phyloP scores from a whole-genome alignment of 1,139 yeast genomes.

The Pneumocystis canis region DNA sequence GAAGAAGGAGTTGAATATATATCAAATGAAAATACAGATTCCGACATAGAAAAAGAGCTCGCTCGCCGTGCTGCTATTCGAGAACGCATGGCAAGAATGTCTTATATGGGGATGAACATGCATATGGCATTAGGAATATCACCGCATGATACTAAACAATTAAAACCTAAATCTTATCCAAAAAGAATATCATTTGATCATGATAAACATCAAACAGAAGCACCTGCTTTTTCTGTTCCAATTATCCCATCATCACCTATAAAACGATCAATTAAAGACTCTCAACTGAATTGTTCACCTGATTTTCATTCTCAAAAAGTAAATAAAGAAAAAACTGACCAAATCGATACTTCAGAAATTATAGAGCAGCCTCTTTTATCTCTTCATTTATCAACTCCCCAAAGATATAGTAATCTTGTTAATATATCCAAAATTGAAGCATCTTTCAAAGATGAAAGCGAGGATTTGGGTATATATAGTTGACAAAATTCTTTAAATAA shows the following conservation, averaged over 20 bases:
- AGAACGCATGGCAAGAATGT: slow-evolving; percentile 89
- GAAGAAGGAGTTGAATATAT: background rate
- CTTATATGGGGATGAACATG: slow-evolving; percentile 67
- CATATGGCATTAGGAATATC: slow-evolving; percentile 30
- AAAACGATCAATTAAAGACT: slow-evolving; percentile 2
- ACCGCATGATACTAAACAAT: slow-evolving; percentile 22
- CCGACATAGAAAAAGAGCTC: background rate
- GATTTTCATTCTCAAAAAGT: background rate
- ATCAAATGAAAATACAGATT: background rate
- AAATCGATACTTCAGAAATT: background rate
- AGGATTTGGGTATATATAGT: background rate
- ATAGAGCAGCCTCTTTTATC: background rate
- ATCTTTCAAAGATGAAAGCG: background rate
- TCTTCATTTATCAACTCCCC: background rate
- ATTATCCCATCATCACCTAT: slow-evolving; percentile 21
- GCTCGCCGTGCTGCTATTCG: slow-evolving; percentile 63
- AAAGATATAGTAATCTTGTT: background rate
- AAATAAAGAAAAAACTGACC: background rate
- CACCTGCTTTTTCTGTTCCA: slow-evolving; percentile 42
- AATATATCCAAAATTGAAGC: background rate
- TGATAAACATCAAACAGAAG: slow-evolving; percentile 22
- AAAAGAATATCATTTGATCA: slow-evolving; percentile 18
- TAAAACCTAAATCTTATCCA: slow-evolving; percentile 21
- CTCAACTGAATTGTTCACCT: background rate
- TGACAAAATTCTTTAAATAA: background rate